Evolutionary conservation across 495 filamentous ascomycete species (phyloP).

Genomic region (Xeromyces bisporus): DNA sequence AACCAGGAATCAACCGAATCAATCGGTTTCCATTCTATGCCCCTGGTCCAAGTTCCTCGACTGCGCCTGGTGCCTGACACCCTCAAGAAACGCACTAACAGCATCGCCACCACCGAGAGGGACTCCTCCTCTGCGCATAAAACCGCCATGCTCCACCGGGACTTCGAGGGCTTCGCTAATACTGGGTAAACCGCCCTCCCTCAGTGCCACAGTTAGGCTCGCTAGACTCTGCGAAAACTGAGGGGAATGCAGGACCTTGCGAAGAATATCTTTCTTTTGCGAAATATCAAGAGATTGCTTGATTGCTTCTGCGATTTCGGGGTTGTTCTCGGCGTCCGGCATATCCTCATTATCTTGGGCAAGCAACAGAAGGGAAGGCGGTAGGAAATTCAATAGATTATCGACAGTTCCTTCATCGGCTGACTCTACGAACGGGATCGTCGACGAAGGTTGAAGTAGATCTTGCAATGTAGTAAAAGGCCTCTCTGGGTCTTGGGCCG

Average conservation of each 20-base stretch:
- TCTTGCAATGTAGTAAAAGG: conserved; percentile 75
- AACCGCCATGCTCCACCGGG: conserved; percentile 64
- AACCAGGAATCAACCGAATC: conserved; percentile 5
- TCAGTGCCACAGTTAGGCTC: conserved; percentile 68
- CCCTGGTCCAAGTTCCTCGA: conserved; percentile 18
- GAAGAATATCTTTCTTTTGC: conserved; percentile 69
- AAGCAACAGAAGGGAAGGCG: conserved; percentile 53
- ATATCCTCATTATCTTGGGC: conserved; percentile 45
- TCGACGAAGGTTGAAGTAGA: conserved; percentile 58
- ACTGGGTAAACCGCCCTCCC: conserved; percentile 83
- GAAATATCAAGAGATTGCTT: conserved; percentile 52
- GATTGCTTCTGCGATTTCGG: conserved; percentile 50
- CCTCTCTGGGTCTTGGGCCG: conserved; percentile 36
- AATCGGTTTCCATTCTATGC: conserved; percentile 33
- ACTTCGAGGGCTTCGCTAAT: conserved; percentile 75
- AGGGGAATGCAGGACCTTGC: conserved; percentile 71
- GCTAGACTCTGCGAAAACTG: conserved; percentile 78
- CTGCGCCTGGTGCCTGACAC: conserved; percentile 60
- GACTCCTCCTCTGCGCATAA: conserved; percentile 50
- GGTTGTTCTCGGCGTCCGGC: conserved; percentile 42
- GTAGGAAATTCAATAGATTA: conserved; percentile 58
- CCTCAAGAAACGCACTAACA: conserved; percentile 77
- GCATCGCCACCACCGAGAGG: conserved; percentile 80
- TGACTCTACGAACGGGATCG: conserved; percentile 56
- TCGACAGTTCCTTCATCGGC: conserved; percentile 49